phyloP scores from a whole-genome alignment of 1,284 basidiomycete genomes.

The Naganishia sp. region DNA sequence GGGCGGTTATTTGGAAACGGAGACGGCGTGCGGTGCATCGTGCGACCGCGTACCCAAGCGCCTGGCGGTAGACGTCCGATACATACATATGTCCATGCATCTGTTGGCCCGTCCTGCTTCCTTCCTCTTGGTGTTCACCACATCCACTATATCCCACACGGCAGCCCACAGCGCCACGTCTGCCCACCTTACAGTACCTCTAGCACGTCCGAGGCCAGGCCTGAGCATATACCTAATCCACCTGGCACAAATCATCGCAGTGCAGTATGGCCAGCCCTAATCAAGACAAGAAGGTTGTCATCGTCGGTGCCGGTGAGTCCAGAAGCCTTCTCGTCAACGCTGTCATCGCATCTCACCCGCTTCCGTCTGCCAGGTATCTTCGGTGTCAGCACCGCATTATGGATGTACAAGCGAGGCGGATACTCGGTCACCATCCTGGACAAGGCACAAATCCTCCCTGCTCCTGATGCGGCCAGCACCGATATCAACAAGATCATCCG shows the following conservation, averaged over 20 bases:
- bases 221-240: background rate
- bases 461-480: constrained; percentile 53
- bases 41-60: background rate
- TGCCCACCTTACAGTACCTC: too few relatives aligned
- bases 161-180: too few relatives aligned
- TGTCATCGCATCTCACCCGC: background rate
- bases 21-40: too few relatives aligned
- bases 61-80: background rate
- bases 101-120: too few relatives aligned
- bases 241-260: too few relatives aligned
- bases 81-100: background rate
- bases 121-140: too few relatives aligned
- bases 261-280: background rate
- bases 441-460: constrained; percentile 47
- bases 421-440: constrained; percentile 54
- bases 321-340: background rate
- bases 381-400: constrained; percentile 53
- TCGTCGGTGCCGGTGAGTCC: constrained; percentile 16
- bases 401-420: constrained; percentile 49
- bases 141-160: too few relatives aligned
- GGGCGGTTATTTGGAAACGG: constrained; percentile 15
- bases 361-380: constrained; percentile 45
- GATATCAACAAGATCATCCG: constrained; percentile 55
- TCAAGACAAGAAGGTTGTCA: constrained; percentile 19
- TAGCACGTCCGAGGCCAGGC: background rate